A percentile compares a stretch with the other conserved stretches of the same genome.
phyloP scores from a whole-genome alignment of 2,329 filamentous ascomycete species.

The Trichophyton simii region DNA sequence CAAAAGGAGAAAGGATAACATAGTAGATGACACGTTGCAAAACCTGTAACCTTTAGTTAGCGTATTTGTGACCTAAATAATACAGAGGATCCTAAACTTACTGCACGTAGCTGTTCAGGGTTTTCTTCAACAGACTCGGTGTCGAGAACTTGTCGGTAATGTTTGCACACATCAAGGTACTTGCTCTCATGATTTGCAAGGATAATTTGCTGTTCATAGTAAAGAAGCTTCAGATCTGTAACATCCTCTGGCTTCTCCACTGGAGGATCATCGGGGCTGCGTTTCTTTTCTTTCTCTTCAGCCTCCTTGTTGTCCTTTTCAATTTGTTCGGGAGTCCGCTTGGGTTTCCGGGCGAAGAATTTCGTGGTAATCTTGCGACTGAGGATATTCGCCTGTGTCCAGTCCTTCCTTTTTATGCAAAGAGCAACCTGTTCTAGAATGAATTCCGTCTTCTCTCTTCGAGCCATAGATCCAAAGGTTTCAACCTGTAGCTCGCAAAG shows the following conservation, averaged over 20 bases:
- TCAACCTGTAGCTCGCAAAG: constrained; percentile 96
- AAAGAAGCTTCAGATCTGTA: constrained; percentile 87
- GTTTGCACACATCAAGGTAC: constrained; percentile 94
- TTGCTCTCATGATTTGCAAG: constrained; percentile 94
- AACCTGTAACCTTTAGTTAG: constrained; percentile 41
- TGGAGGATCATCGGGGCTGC: constrained; percentile 62
- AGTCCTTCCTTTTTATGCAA: constrained; percentile 91
- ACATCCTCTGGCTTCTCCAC: constrained; percentile 75
- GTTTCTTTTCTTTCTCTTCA: constrained; percentile 61
- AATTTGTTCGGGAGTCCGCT: constrained; percentile 78
- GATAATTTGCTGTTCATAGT: constrained; percentile 94
- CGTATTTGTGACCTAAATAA: neutral
- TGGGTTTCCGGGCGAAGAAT: constrained; percentile 80
- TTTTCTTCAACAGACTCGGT: constrained; percentile 92
- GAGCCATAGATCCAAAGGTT: constrained; percentile 95
- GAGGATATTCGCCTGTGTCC: constrained; percentile 88
- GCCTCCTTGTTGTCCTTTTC: constrained; percentile 82
- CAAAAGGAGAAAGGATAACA: constrained; percentile 87
- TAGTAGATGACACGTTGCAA: constrained; percentile 96
- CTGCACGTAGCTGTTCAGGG: constrained; percentile 68
- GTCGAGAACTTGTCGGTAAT: constrained; percentile 92
- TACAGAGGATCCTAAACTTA: constrained; percentile 36
- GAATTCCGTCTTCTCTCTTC: constrained; percentile 96
- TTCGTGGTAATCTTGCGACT: constrained; percentile 93
- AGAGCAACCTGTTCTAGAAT: constrained; percentile 89